These are phyloP conservation scores for Setaria viridis DNA, from an alignment of 202 grass and related monocot species.

Conservation along the genomic window DNA sequence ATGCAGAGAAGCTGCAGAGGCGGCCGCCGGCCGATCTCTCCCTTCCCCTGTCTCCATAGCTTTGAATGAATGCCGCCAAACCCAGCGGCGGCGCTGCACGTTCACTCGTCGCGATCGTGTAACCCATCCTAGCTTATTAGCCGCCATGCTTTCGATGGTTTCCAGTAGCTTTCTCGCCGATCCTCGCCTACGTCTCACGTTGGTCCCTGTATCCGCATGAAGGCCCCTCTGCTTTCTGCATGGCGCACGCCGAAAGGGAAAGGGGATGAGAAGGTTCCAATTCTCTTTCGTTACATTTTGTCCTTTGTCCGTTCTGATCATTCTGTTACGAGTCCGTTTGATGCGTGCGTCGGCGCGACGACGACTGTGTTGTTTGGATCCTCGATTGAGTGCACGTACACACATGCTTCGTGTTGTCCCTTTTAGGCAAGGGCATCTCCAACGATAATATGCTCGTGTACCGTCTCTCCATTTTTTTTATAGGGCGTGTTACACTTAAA, in stretches of 20 bases:
- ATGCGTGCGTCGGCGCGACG: constrained; percentile 6
- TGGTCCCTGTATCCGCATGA: neutral
- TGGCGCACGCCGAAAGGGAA: constrained; percentile 22
- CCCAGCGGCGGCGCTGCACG: neutral
- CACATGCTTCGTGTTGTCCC: neutral
- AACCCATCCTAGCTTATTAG: neutral
- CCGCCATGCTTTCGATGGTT: neutral
- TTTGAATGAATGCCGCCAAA: neutral
- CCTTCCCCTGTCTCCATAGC: neutral
- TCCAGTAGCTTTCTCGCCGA: constrained; percentile 21
- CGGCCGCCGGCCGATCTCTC: neutral
- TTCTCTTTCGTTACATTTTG: neutral
- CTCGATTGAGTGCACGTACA: neutral
- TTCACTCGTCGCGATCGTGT: neutral
- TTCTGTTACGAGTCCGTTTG: neutral
- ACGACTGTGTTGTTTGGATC: constrained; percentile 21
- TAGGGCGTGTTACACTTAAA: too few relatives aligned
- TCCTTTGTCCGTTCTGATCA: neutral
- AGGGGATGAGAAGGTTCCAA: neutral
- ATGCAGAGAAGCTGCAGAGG: neutral
- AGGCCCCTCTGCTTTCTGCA: neutral
- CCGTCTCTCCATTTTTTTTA: too few relatives aligned
- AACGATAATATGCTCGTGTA: too few relatives aligned
- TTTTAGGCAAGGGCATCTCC: too few relatives aligned
- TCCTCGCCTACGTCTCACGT: neutral